Conservation (phyloP, 352 stramenopile genomes). For the Phytophthora sansomeana region DNA sequence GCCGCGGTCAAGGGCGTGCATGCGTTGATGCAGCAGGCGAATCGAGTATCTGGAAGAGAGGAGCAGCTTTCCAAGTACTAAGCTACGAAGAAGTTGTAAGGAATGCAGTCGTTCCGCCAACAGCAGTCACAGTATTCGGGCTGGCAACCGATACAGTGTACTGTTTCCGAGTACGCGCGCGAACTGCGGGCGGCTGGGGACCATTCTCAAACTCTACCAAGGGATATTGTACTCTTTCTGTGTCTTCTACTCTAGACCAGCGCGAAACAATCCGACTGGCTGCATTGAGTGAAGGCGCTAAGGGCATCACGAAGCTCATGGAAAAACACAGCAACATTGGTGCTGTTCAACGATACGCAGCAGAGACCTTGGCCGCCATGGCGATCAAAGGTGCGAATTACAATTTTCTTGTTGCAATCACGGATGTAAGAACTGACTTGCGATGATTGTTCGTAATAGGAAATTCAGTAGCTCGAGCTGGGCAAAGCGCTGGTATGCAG, state of each 20-base stretch:
- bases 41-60: constrained; percentile 54
- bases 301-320: constrained; percentile 55
- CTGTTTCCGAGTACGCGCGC: constrained; percentile 67
- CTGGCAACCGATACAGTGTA: constrained; percentile 56
- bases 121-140: constrained; percentile 43
- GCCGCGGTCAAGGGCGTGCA: constrained; percentile 54
- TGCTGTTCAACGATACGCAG: constrained; percentile 46
- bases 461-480: constrained; percentile 5
- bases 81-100: constrained; percentile 57
- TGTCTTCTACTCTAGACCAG: constrained; percentile 37
- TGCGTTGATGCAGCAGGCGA: constrained; percentile 32
- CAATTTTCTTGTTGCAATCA: background rate
- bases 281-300: constrained; percentile 21
- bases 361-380: constrained; percentile 54
- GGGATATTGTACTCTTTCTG: constrained; percentile 53
- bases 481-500: constrained; percentile 2
- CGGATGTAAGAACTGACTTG: background rate
- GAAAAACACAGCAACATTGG: constrained; percentile 40
- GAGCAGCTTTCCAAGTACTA: constrained; percentile 60
- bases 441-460: background rate
- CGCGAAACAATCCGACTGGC: constrained; percentile 43
- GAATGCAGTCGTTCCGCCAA: constrained; percentile 35
- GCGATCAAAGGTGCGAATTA: constrained; percentile 40
- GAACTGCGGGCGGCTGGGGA: constrained; percentile 69
- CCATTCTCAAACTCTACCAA: constrained; percentile 53